Evolutionary conservation across 2,329 filamentous ascomycete genomes (phyloP), one percentile per base, ranked within the genome.

Genomic region (Xylariaceae sp.): DNA sequence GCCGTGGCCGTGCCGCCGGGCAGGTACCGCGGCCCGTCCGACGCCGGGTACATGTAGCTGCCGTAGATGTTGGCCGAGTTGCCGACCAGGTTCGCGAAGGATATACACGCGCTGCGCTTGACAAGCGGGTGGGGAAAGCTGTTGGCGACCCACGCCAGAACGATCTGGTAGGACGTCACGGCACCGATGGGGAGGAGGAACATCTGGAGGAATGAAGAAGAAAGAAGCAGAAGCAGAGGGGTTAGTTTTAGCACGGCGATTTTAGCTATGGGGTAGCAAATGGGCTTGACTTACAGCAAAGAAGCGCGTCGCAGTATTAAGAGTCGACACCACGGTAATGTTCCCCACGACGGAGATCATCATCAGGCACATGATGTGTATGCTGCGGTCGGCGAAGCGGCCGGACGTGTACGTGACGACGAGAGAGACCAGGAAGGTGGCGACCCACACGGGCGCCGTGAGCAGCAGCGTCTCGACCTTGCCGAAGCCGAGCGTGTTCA

Each of bases 91-190:
- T 84, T 83, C 33, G 81, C 63, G n/a, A 85, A 69, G 7, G 81
- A 76, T 36, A 86, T 81, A 3, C 73, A 73, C 2, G 74, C 73
- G 4, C 82, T 83, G 2, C 81, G 72, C 33, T 82, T 78, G 2
- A 79, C 81, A 2, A 82, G 59, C 2, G 83, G 81, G 59, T 83
- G 84, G 0, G 83, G 81, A 24, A 88, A 72, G 7, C 83, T 81
- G 46, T 85, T 84, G 3, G 78, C 76, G 23, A 87, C 78, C 51
- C 73, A 75, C 0, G 81, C 77, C 31, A 87, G 81, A 16, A 87
- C 73, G 43, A 74, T 73, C 46, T 71, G 68, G 28, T 71, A 74
- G 0, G 70, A 63, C 2, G 68, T 62, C 0, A 77, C 62, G 0
- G 70, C 66, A 0, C 74, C 71, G 61, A 76, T 69, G 0, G 73